Evolutionary conservation across 768 basidiomycete genomes (phyloP), one percentile per base, ranked within the genome.

Genomic region (Psilocybe azurescens): DNA sequence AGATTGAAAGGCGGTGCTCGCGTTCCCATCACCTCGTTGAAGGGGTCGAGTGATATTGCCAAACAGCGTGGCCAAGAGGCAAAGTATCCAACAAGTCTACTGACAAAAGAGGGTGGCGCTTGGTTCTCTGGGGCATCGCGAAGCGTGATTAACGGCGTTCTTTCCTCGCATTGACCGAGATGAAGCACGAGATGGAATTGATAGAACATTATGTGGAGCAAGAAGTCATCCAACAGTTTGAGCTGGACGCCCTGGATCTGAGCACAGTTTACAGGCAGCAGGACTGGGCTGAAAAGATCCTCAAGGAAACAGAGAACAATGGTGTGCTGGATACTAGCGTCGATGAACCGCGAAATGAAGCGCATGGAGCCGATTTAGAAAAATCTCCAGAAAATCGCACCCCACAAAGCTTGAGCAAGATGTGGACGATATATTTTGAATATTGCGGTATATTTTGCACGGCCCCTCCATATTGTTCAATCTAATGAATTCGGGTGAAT

Each of bases 171-270:
- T 64, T 84, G 9, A 67, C 66, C 5, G 66, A 70, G 38, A 74
- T 78, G 74, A 74, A 74, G 5, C 39, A 32, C 38, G 69, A 74
- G 16, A 83, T 84, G 83, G 70, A 76, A 3, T 39, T 57, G 20
- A 72, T 86, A 38, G 77, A 83, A 52, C 59, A 60, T 9, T 69
- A 70, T 1, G 72, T 83, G 8, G 62, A 49, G 58, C 41, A 59
- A 29, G 81, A 83, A 61, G 62, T 83, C 5, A 63, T 60, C 36
- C 65, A 69, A 39, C 78, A 79, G 28, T 69, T 78, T 30, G 67
- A 50, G 14, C 5, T 59, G n/a, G 49, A 51, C 10, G 24, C 44
- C 9, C n/a, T 53, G 36, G 47, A 53, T 18, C 18, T 63, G 29
- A 47, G 49, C 10, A 58, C 14, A 10, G 24, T 53, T 16, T 16